These are phyloP conservation scores for Ogataea ganodermae DNA, from an alignment of 805 yeast species.

Conservation along the genomic window DNA sequence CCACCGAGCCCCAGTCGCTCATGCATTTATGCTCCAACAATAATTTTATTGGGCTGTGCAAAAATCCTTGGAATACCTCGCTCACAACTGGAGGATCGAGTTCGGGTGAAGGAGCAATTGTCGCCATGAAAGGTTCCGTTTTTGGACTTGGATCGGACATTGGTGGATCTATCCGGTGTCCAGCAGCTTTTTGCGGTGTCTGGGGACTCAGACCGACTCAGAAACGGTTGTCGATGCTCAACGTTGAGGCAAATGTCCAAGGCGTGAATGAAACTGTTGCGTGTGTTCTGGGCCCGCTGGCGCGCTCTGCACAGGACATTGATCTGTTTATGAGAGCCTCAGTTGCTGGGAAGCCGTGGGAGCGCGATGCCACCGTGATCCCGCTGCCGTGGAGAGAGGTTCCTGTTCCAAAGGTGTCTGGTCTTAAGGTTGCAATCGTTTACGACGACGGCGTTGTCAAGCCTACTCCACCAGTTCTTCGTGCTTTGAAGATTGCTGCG, in stretches of 20 bases:
- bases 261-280: slow-evolving; percentile 51
- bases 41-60: slow-evolving; percentile 52
- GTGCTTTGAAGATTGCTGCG: slow-evolving; percentile 49
- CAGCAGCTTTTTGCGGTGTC: slow-evolving; percentile 54
- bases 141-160: slow-evolving; percentile 49
- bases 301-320: slow-evolving; percentile 50
- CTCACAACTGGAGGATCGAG: slow-evolving; percentile 56
- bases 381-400: slow-evolving; percentile 54
- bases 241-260: slow-evolving; percentile 39
- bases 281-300: slow-evolving; percentile 49
- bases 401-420: slow-evolving; percentile 35
- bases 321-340: slow-evolving; percentile 48
- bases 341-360: slow-evolving; percentile 57
- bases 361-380: slow-evolving; percentile 46
- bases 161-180: slow-evolving; percentile 58
- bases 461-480: slow-evolving; percentile 50
- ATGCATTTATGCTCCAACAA: slow-evolving; percentile 59
- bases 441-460: slow-evolving; percentile 49
- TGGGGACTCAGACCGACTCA: slow-evolving; percentile 53
- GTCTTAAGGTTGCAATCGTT: slow-evolving; percentile 48
- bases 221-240: slow-evolving; percentile 46
- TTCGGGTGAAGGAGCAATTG: slow-evolving; percentile 53
- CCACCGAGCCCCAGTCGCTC: slow-evolving; percentile 57
- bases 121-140: slow-evolving; percentile 48
- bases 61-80: slow-evolving; percentile 49